phyloP scores from a whole-genome alignment of 1,284 basidiomycete genomes.

The Fomes fomentarius region DNA sequence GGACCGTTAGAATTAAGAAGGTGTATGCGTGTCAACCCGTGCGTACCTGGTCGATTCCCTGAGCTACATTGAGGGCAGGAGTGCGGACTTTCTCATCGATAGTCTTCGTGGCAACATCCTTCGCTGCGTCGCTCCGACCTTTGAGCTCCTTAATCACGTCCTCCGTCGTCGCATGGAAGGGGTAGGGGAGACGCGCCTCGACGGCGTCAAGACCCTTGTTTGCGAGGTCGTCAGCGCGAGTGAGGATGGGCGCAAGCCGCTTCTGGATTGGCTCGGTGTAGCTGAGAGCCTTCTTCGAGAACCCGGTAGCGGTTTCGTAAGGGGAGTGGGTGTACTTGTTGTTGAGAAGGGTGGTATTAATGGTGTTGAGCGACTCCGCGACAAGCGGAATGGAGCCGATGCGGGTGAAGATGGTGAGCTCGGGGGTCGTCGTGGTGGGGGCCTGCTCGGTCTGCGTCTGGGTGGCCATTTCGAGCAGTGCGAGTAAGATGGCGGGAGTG shows the following conservation, averaged over 20 bases:
- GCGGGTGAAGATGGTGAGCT: slow-evolving; percentile 62
- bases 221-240: slow-evolving; percentile 62
- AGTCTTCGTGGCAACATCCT: slow-evolving; percentile 61
- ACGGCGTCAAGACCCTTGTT: slow-evolving; percentile 79
- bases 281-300: slow-evolving; percentile 62
- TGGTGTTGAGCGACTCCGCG: slow-evolving; percentile 58
- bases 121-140: slow-evolving; percentile 56
- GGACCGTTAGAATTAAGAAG: slow-evolving; percentile 7
- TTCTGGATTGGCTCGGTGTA: slow-evolving; percentile 66
- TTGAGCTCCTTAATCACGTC: slow-evolving; percentile 67
- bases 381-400: slow-evolving; percentile 73
- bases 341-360: slow-evolving; percentile 60
- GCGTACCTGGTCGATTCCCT: slow-evolving; percentile 73
- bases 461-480: slow-evolving; percentile 40
- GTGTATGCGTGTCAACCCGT: slow-evolving; percentile 12
- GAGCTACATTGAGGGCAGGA: slow-evolving; percentile 64
- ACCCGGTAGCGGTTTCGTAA: slow-evolving; percentile 62
- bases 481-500: slow-evolving; percentile 1
- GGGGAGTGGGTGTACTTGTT: slow-evolving; percentile 65
- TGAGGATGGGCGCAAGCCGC: slow-evolving; percentile 65
- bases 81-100: slow-evolving; percentile 66
- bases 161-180: slow-evolving; percentile 72
- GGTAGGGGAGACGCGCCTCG: slow-evolving; percentile 71
- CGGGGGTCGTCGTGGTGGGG: slow-evolving; percentile 41
- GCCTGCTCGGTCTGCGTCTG: slow-evolving; percentile 36